Evolutionary conservation across 176 grass and related monocot genomes (phyloP), one percentile per base, ranked within the genome.

Genomic region (Cymbopogon citratus): DNA sequence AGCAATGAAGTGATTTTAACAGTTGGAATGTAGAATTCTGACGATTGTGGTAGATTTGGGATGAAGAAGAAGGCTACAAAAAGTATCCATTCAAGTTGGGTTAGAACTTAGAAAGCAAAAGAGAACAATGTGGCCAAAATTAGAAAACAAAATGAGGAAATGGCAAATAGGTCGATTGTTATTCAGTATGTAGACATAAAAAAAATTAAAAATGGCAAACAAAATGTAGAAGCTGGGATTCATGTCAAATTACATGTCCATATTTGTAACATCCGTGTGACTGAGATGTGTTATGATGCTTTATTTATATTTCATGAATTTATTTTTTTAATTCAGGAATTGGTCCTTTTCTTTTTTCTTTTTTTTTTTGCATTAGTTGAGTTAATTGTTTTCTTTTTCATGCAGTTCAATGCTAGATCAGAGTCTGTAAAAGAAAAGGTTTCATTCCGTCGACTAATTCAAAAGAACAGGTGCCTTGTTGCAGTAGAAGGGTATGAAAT

Each of bases 331-430:
- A 10, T 59, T 69, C 23, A 66, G 57, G 48, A 49, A 49, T 41
- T 69, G 11, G 23, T 72, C 24, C 11, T 16, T 12, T 61, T 25
- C 5, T 33, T 33, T 33, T 3, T 33, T 33, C 3, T 3, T 33
- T 18, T 60, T 66, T 27, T 27, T 75, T 71, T 74, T 35, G 28
- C n/a, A 62, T 34, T 59, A 79, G 41, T 33, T 38, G 24, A 52
- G 23, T 80, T 85, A 61, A 89, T 80, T 28, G n/a, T 4, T 69
- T 75, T 88, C 66, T 19, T 60, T 60, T 60, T 41, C 65, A 26
- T 86, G 88, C 88, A 98, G 95, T 98, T 98, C 79, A 98, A 98
- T 89, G 95, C 92, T 19, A 89, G 95, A 34, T 92, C 92, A 48
- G 95, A 98, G 57, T 98, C 95, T 12, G 23, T 94, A 81, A 98